phyloP scores from a whole-genome alignment of 129 eudicot species.

The Saussurea involucrata region DNA sequence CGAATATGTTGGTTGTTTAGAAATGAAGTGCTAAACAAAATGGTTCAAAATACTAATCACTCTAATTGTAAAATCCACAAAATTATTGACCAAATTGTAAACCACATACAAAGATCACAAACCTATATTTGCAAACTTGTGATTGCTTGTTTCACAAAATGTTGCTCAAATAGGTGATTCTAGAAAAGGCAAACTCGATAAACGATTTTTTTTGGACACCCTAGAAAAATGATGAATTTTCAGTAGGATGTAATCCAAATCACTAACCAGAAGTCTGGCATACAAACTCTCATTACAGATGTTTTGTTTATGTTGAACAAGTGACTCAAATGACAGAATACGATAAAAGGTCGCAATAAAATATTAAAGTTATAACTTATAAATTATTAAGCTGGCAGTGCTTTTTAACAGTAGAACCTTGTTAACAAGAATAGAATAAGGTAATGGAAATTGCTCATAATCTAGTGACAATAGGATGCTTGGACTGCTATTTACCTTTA shows the following conservation, averaged over 20 bases:
- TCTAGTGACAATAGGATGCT: not conserved
- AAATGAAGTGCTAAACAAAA: not conserved
- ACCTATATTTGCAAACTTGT: constrained; percentile 6
- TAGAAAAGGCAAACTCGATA: not conserved
- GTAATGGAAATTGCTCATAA: not conserved
- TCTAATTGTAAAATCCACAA: not conserved
- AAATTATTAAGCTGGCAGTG: not conserved
- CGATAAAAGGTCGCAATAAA: not conserved
- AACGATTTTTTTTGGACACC: not conserved
- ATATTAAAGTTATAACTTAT: not conserved
- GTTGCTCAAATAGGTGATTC: not conserved
- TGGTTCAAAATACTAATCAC: constrained; percentile 1
- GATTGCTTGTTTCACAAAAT: constrained; percentile 17
- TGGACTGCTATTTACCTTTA: not conserved
- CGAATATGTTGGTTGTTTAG: not conserved
- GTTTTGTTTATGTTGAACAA: not conserved
- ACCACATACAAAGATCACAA: constrained; percentile 3
- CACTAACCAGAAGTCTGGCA: constrained; percentile 6
- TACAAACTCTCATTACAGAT: not conserved
- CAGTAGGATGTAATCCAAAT: not conserved
- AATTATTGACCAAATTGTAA: not conserved
- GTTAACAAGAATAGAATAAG: not conserved
- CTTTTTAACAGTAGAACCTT: not conserved
- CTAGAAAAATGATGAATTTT: not conserved
- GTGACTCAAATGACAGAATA: not conserved